Percentiles rank a stretch among this genome's conserved stretches.
These are phyloP conservation scores for Funneliformis geosporum DNA, from an alignment of 192 early-diverging fungal species.

Conservation along the genomic window DNA sequence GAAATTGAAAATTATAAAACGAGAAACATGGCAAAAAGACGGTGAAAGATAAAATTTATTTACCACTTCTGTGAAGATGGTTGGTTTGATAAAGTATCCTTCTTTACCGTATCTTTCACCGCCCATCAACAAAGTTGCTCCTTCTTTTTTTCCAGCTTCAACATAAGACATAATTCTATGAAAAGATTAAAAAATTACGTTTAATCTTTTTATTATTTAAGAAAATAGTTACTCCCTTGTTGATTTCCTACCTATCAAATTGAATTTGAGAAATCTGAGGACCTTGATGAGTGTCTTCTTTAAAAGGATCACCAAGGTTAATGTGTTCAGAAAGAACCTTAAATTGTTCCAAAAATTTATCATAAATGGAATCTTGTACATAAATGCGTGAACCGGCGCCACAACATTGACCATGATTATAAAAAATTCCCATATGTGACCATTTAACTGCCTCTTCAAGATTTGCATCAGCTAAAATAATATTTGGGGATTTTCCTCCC, in stretches of 20 bases:
- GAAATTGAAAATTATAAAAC: background rate
- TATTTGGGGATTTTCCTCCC: conserved; percentile 85
- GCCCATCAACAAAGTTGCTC: conserved; percentile 56
- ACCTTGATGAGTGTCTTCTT: conserved; percentile 65
- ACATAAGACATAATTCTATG: conserved; percentile 58
- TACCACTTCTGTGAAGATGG: conserved; percentile 66
- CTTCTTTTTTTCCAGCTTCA: conserved; percentile 61
- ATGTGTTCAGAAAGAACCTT: conserved; percentile 48
- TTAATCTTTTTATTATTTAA: background rate
- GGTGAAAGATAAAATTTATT: background rate
- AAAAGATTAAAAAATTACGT: background rate
- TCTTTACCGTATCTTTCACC: conserved; percentile 62
- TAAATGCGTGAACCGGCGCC: conserved; percentile 77
- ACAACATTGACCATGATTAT: conserved; percentile 87
- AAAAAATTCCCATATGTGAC: conserved; percentile 67
- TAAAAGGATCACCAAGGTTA: conserved; percentile 69
- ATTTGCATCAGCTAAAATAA: conserved; percentile 78
- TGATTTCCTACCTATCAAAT: conserved; percentile 44
- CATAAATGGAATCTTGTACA: conserved; percentile 69
- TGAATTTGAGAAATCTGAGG: conserved; percentile 70
- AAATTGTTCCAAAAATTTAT: conserved; percentile 69
- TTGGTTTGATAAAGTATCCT: conserved; percentile 81
- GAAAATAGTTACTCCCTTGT: background rate
- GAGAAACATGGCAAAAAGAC: background rate
- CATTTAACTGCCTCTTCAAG: conserved; percentile 72